Conservation (phyloP, 129 eudicot species). For the Smallanthus sonchifolius region DNA sequence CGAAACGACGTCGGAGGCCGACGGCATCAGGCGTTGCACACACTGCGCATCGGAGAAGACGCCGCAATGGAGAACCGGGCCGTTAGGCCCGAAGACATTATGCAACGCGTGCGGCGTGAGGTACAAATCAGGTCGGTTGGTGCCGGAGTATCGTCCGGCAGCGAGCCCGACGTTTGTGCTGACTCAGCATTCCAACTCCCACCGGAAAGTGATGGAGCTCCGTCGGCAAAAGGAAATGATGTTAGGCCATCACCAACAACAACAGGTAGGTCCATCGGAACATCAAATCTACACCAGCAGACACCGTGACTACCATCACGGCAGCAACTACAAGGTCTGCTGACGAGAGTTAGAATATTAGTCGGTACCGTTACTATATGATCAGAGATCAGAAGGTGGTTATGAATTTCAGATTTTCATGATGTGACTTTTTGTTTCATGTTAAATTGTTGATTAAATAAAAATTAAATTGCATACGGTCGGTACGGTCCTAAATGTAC, state of each 20-base stretch:
- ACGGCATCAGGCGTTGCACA: constrained; percentile 43
- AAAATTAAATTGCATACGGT: background rate
- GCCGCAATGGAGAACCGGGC: constrained; percentile 69
- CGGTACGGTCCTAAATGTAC: background rate
- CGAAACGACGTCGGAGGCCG: constrained; percentile 13
- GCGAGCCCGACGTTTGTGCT: constrained; percentile 74
- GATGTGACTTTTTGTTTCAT: constrained; percentile 5
- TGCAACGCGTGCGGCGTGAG: constrained; percentile 73
- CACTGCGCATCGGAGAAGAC: constrained; percentile 74
- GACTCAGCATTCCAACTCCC: constrained; percentile 71
- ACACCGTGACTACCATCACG: constrained; percentile 16
- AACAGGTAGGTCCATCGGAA: constrained; percentile 12
- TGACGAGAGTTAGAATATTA: constrained; percentile 20
- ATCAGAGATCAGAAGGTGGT: background rate
- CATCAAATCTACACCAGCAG: constrained; percentile 12
- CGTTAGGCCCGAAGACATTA: constrained; percentile 60
- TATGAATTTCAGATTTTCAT: constrained; percentile 4
- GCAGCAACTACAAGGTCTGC: constrained; percentile 41
- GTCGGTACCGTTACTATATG: background rate
- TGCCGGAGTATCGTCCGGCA: constrained; percentile 73
- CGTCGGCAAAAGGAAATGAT: constrained; percentile 60
- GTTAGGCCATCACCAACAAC: constrained; percentile 25
- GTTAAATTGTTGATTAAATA: background rate
- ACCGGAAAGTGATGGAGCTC: constrained; percentile 67
- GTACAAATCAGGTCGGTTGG: constrained; percentile 60